A percentile compares a stretch with the other conserved stretches of the same genome.
phyloP scores from a whole-genome alignment of 768 basidiomycete genomes.

The Tricholoma sp. region DNA sequence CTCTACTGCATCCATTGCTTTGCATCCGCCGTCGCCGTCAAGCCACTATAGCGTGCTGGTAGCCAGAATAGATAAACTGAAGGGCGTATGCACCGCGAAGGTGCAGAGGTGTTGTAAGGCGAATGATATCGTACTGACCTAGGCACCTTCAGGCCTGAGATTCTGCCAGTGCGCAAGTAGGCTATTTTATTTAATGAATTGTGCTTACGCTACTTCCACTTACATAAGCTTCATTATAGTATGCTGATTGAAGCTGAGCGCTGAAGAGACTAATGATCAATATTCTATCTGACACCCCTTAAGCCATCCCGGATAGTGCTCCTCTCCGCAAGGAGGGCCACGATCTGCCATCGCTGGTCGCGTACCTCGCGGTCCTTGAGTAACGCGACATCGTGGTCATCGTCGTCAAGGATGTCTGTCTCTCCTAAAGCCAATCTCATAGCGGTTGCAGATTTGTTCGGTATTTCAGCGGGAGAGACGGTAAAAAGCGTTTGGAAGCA shows the following conservation, averaged over 20 bases:
- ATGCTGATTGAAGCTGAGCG: too few species aligned
- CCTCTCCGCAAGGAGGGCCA: slow-evolving; percentile 68
- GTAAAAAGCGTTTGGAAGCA: slow-evolving; percentile 79
- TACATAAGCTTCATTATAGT: too few species aligned
- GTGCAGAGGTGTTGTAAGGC: too few species aligned
- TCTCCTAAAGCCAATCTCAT: slow-evolving; percentile 61
- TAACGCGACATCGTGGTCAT: slow-evolving; percentile 43
- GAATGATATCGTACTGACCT: too few species aligned
- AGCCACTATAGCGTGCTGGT: background rate
- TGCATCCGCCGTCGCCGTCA: background rate
- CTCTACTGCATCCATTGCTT: slow-evolving; percentile 75
- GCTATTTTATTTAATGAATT: too few species aligned
- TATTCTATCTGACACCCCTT: slow-evolving; percentile 9
- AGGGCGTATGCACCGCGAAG: too few species aligned
- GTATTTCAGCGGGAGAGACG: slow-evolving; percentile 70
- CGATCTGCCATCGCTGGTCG: slow-evolving; percentile 73
- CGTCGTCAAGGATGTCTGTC: slow-evolving; percentile 46
- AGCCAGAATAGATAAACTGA: too few species aligned
- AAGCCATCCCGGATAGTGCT: slow-evolving; percentile 59
- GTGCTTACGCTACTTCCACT: too few species aligned
- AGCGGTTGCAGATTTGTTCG: slow-evolving; percentile 73
- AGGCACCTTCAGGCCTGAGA: too few species aligned
- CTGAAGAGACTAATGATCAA: too few species aligned
- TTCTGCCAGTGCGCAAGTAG: too few species aligned
- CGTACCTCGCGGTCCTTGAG: slow-evolving; percentile 60